These are phyloP conservation scores for Drechslera avenae DNA, from an alignment of 2,329 filamentous ascomycete genomes.

Conservation along the genomic window DNA sequence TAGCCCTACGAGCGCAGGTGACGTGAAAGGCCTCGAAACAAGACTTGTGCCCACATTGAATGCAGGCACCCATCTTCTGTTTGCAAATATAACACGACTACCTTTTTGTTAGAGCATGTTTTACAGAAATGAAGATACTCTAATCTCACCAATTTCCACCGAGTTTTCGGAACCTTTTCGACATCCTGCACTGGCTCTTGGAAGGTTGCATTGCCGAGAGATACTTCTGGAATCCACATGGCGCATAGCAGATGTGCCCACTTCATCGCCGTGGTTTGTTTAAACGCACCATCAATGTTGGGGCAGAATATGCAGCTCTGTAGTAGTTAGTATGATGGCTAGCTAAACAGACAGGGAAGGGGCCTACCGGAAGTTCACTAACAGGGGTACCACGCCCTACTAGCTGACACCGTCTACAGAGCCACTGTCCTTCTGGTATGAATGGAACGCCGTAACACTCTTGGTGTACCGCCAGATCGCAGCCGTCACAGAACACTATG, in stretches of 20 bases:
- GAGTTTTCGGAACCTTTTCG: constrained; percentile 91
- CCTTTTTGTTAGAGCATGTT: constrained; percentile 18
- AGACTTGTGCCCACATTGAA: constrained; percentile 96
- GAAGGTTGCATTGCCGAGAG: constrained; percentile 91
- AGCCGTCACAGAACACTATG: constrained; percentile 98
- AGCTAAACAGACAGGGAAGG: neutral
- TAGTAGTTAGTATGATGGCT: constrained; percentile 24
- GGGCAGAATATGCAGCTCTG: constrained; percentile 89
- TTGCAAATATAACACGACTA: constrained; percentile 91
- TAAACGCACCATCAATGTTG: constrained; percentile 96
- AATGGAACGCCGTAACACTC: constrained; percentile 99
- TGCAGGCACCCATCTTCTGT: constrained; percentile 97
- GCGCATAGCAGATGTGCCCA: constrained; percentile 97
- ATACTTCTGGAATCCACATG: constrained; percentile 98
- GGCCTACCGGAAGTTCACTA: constrained; percentile 51
- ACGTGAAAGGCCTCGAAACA: constrained; percentile 98
- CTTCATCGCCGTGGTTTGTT: constrained; percentile 93
- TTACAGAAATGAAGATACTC: neutral
- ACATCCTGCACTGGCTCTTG: constrained; percentile 99
- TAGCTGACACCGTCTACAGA: constrained; percentile 94
- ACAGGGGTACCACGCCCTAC: constrained; percentile 89
- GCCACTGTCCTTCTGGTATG: constrained; percentile 97
- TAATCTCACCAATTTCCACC: constrained; percentile 74
- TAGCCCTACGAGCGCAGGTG: constrained; percentile 87
- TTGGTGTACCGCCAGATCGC: constrained; percentile 95